These are phyloP conservation scores for Ceratocystis alfenasii DNA, from an alignment of 2,329 filamentous ascomycete genomes.

Conservation along the genomic window DNA sequence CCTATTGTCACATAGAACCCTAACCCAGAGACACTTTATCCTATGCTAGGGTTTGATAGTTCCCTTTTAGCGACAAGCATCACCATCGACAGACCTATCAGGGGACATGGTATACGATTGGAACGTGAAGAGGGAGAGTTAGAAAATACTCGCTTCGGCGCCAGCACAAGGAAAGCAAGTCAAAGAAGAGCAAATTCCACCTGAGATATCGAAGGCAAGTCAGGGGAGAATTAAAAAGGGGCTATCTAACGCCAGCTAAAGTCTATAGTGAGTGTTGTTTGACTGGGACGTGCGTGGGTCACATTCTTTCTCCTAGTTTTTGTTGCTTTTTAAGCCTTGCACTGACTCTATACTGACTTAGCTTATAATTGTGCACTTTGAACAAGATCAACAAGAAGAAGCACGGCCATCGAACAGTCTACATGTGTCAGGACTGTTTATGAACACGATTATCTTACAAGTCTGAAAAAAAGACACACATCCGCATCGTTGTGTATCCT, in stretches of 20 bases:
- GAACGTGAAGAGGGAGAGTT: background rate
- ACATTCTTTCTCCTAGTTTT: too few relatives aligned
- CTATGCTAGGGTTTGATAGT: background rate
- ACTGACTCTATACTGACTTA: background rate
- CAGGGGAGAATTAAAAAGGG: too few relatives aligned
- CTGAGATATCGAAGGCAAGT: background rate
- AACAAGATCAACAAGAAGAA: background rate
- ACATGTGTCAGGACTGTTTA: background rate
- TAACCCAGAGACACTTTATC: background rate
- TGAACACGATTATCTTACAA: background rate
- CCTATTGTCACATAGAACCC: background rate
- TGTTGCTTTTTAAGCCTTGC: background rate
- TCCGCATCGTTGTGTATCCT: background rate
- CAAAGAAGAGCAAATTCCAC: background rate
- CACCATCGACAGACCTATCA: background rate
- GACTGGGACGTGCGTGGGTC: background rate
- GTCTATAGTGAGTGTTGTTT: background rate
- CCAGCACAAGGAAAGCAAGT: background rate
- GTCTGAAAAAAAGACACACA: background rate
- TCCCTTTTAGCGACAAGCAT: background rate
- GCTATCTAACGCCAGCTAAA: background rate
- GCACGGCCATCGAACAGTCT: background rate
- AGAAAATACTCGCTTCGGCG: background rate
- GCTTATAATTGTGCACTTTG: background rate
- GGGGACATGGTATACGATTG: background rate